Evolutionary conservation across 169 alveolate species (phyloP), one percentile per base, ranked within the genome.

Genomic region (Plasmodium yoelii): DNA sequence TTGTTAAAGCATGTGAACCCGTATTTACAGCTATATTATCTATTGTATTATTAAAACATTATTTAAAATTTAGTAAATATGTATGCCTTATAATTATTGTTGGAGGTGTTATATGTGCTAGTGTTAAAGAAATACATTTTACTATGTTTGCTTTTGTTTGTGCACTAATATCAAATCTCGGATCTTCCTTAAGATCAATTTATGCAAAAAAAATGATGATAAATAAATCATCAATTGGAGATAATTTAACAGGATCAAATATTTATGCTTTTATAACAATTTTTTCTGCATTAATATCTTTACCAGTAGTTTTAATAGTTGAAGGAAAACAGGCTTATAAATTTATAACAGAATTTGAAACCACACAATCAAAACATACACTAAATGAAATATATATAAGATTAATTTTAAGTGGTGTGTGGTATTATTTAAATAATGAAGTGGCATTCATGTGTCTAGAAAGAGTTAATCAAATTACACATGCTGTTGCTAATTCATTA

Each of bases 1-100:
- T 94, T 18, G 88, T 95, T 53, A 95, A 95, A 73, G 95, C 97
- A 39, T 93, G 93, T 3, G 97, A 95, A 71, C 97, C 97, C 0
- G 96, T 94, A 44, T 51, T 92, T 47, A 94, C 97, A 12, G 96
- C 97, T 10, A 42, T 93, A 26, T 89, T 95, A 18, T 91, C 97
- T 4, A 93, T 88, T 15, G 15, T 92, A 28, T 12, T 93, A 28
- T 77, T 95, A 60, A 87, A 74, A 24, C 95, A 95, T 60, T 64
- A 84, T 57, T 49, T 92, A 67, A 87, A 64, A 77, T 53, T 87
- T 59, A 91, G 46, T 24, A 88, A 96, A 49, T 95, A 95, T 74
- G 56, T 94, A 5, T 59, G 96, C 0, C 69, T 95, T 15, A 49
- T 93, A 26, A 94, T 96, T 5, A 87, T 95, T 18, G 96, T 95